phyloP scores from a whole-genome alignment of 1,284 basidiomycete genomes.

The Lignosus rhinocerotis region DNA sequence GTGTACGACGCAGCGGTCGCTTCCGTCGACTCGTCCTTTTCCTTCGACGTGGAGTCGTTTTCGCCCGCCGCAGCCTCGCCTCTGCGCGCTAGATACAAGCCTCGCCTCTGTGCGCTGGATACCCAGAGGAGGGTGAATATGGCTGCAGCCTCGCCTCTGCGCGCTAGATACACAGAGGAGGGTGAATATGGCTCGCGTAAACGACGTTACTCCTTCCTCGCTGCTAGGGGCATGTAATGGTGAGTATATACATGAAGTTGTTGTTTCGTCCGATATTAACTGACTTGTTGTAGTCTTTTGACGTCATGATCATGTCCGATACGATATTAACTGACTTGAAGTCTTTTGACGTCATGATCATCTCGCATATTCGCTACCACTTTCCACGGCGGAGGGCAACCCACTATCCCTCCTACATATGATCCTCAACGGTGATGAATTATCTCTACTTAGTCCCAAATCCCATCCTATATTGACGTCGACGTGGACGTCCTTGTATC shows the following conservation, averaged over 20 bases:
- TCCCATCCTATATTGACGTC: too few relatives aligned
- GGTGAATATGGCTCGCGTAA: slow-evolving; percentile 14
- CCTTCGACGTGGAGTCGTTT: background rate
- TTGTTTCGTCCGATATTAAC: background rate
- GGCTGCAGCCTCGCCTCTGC: too few relatives aligned
- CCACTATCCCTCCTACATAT: too few relatives aligned
- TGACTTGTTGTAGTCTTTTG: background rate
- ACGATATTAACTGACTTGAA: background rate
- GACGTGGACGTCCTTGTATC: too few relatives aligned
- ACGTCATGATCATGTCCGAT: too few relatives aligned
- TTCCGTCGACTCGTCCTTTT: slow-evolving; percentile 5
- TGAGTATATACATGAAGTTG: background rate
- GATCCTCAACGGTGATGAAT: too few relatives aligned
- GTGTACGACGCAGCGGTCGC: slow-evolving; percentile 18
- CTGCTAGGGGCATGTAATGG: slow-evolving; percentile 7
- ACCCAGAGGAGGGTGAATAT: slow-evolving; percentile 1
- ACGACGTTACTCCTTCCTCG: slow-evolving; percentile 17
- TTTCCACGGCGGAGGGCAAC: too few relatives aligned
- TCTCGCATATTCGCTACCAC: too few relatives aligned
- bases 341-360: background rate
- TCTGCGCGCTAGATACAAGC: background rate
- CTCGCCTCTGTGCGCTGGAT: too few relatives aligned
- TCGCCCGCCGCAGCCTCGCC: slow-evolving; percentile 4
- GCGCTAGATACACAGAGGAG: background rate
- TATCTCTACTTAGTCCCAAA: too few relatives aligned